Percentiles rank a stretch among this genome's conserved stretches.
Evolutionary conservation across 2,329 filamentous ascomycete species (phyloP).

Genomic region (Neonectria faginata): DNA sequence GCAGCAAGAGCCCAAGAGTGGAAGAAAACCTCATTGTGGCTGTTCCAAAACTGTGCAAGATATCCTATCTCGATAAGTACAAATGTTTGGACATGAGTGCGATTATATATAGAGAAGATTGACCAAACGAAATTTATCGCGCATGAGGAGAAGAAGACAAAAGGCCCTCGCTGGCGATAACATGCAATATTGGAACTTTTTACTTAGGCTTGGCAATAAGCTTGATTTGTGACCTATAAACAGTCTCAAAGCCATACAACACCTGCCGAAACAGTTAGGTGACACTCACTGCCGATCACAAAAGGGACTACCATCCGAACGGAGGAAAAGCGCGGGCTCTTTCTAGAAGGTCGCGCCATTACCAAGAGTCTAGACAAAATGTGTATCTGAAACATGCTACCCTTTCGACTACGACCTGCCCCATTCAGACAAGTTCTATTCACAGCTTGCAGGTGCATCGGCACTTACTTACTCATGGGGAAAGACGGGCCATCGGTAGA

Average conservation of each 20-base stretch:
- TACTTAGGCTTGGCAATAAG: background rate
- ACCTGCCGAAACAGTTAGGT: conserved; percentile 26
- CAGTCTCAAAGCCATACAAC: background rate
- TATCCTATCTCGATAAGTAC: background rate
- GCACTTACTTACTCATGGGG: background rate
- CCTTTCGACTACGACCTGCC: background rate
- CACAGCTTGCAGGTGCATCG: background rate
- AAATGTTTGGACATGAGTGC: background rate
- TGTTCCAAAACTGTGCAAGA: background rate
- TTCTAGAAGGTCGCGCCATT: conserved; percentile 7
- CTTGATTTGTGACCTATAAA: conserved; percentile 2
- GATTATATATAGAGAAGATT: background rate
- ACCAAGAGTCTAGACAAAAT: background rate
- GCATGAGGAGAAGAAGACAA: background rate
- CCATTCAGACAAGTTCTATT: background rate
- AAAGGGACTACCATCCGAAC: background rate
- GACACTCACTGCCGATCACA: conserved; percentile 5
- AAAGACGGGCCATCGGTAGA: background rate
- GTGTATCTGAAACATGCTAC: background rate
- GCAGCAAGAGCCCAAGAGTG: conserved; percentile 22
- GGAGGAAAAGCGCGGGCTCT: background rate
- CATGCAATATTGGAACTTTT: background rate
- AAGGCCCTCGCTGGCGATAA: background rate
- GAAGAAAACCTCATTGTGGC: conserved; percentile 26
- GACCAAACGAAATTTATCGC: too few relatives aligned